phyloP scores from a whole-genome alignment of 139 green algal genomes.

The Edaphochlamys debaryana region DNA sequence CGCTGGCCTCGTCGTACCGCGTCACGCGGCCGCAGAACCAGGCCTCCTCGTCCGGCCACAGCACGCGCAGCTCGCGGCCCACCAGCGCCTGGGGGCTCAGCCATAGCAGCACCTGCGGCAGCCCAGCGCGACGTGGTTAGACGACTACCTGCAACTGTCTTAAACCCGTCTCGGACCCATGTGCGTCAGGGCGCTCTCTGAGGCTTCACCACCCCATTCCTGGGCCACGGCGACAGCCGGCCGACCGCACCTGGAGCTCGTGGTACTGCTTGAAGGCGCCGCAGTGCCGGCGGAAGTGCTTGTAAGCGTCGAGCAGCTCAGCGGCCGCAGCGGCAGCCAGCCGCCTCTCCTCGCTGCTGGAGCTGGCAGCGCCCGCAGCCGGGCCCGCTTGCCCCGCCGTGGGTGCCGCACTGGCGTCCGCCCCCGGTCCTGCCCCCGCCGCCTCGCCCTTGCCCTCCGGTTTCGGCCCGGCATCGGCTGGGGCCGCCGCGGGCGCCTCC shows the following conservation, averaged over 20 bases:
- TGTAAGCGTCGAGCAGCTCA: slow-evolving; percentile 14
- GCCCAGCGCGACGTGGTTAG: background rate
- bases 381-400: too few species aligned
- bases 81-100: slow-evolving; percentile 57
- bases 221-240: too few species aligned
- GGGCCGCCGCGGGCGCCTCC: too few species aligned
- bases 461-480: background rate
- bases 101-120: slow-evolving; percentile 41
- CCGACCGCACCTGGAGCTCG: slow-evolving; percentile 26
- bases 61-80: slow-evolving; percentile 63
- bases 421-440: too few species aligned
- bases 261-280: slow-evolving; percentile 34
- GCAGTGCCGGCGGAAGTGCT: slow-evolving; percentile 15
- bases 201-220: too few species aligned
- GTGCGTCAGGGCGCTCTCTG: too few species aligned
- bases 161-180: too few species aligned
- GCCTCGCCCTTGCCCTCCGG: background rate
- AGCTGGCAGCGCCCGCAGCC: too few species aligned
- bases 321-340: background rate
- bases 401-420: too few species aligned
- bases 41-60: slow-evolving; percentile 70
- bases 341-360: background rate
- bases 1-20: slow-evolving; percentile 42
- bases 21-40: slow-evolving; percentile 72
- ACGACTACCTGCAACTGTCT: too few species aligned